Evolutionary conservation across 306 rosid genomes (phyloP), one percentile per base, ranked within the genome.

Genomic region (Heteromeles arbutifolia): DNA sequence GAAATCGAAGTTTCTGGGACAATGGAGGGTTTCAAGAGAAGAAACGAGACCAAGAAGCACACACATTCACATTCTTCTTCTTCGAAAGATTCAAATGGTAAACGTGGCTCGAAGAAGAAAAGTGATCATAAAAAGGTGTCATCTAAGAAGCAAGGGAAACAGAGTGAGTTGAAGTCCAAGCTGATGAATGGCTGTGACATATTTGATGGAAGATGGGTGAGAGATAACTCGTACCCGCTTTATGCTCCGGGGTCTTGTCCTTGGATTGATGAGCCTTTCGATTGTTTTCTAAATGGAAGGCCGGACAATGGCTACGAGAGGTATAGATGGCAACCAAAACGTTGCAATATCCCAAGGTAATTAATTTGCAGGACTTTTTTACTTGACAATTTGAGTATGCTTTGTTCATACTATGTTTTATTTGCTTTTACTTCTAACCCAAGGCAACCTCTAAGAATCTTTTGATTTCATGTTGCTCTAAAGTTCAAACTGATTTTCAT

Each of bases 261-360:
- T 45, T 48, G 21, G 18, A 70, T 78, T 11, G 72, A 78, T 52
- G 76, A 78, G 76, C 53, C 81, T 43, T 78, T 78, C 65, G 26
- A 78, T 78, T 78, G 76, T 62, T 70, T 78, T 65, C 63, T 24
- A 6, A 78, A 78, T 1, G 67, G 64, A 15, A 78, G 76, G 81
- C 81, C 72, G 4, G 76, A 78, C 11, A 59, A 69, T 62, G 76
- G 28, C 11, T 78, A 69, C 58, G 76, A 78, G 76, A 78, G 52
- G 65, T 78, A 69, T 63, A 78, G 76, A 61, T 78, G 81, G 81
- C 71, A 69, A 61, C 81, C 81, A n/a, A 78, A 50, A 29, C 41
- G 8, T 48, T 78, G 76, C 76, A 70, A 34, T 6, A 54, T 69
- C 12, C 81, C 77, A 24, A 78, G 81, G 81, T 78, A 70, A 76